Evolutionary conservation across 2,329 filamentous ascomycete genomes (phyloP).

Genomic region (Sclerotinia glacialis): DNA sequence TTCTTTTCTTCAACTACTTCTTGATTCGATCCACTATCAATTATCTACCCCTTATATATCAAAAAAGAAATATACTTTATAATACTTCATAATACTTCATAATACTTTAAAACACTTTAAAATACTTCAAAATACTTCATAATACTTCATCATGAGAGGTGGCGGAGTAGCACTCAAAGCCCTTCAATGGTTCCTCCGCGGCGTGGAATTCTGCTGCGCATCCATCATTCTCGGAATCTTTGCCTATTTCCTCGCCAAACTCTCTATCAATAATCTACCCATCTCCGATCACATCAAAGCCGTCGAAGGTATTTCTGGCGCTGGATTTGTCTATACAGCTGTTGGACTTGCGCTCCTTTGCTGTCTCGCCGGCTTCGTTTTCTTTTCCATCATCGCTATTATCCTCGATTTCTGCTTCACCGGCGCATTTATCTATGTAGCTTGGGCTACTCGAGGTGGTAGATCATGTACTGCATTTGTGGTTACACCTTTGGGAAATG

Average conservation of each 20-base stretch:
- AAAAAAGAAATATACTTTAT: neutral
- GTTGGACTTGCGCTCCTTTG: slow-evolving; percentile 72
- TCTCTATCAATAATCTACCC: slow-evolving; percentile 59
- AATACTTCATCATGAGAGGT: slow-evolving; percentile 51
- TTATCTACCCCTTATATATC: neutral
- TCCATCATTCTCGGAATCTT: slow-evolving; percentile 74
- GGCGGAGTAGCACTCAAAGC: slow-evolving; percentile 64
- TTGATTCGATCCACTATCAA: neutral
- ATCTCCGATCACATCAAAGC: slow-evolving; percentile 68
- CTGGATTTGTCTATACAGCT: slow-evolving; percentile 70
- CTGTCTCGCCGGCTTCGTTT: slow-evolving; percentile 70
- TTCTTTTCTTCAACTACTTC: neutral
- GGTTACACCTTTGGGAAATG: slow-evolving; percentile 66
- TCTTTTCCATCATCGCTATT: slow-evolving; percentile 72
- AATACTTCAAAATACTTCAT: too few species aligned
- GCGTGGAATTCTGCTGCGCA: slow-evolving; percentile 69
- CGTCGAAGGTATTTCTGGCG: slow-evolving; percentile 75
- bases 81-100: slow-evolving; percentile 32
- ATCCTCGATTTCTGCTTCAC: slow-evolving; percentile 74
- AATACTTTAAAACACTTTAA: too few species aligned
- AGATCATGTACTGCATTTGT: slow-evolving; percentile 64
- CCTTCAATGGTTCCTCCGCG: slow-evolving; percentile 68
- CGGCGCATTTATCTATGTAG: slow-evolving; percentile 78
- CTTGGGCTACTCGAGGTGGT: slow-evolving; percentile 69
- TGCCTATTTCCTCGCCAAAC: slow-evolving; percentile 78